Evolutionary conservation across 805 yeast genomes (phyloP).

Genomic region (Metschnikowia lachancei): DNA sequence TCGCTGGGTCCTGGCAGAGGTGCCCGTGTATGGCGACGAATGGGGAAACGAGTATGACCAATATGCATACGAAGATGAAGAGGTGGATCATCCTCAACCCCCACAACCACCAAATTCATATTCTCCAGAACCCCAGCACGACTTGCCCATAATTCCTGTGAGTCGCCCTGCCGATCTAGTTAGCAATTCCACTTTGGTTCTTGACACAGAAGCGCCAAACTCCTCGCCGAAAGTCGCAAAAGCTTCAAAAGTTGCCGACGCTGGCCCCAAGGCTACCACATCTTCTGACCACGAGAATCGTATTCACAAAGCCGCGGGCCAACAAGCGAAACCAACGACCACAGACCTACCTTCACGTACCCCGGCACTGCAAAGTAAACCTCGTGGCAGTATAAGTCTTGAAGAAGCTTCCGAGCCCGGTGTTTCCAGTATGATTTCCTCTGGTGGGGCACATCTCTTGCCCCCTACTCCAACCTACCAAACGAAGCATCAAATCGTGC

Average conservation of each 20-base stretch:
- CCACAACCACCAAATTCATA: neutral
- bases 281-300: neutral
- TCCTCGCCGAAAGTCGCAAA: neutral
- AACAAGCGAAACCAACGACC: too few species aligned
- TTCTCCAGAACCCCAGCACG: neutral
- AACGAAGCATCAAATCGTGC: slow-evolving; percentile 7
- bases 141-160: neutral
- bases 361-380: too few species aligned
- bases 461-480: slow-evolving; percentile 34
- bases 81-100: neutral
- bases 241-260: too few species aligned
- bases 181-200: slow-evolving; percentile 24
- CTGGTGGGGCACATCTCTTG: slow-evolving; percentile 6
- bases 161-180: neutral
- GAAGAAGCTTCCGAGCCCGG: too few species aligned
- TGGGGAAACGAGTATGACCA: slow-evolving; percentile 40
- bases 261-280: slow-evolving; percentile 5
- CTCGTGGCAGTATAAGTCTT: too few species aligned
- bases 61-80: slow-evolving; percentile 24
- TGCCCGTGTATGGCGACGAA: slow-evolving; percentile 42
- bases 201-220: slow-evolving; percentile 31
- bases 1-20: slow-evolving; percentile 44
- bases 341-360: too few species aligned
- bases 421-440: neutral
- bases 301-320: too few species aligned